These are phyloP conservation scores for Periconia sp. DNA, from an alignment of 2,329 filamentous ascomycete species.

Conservation along the genomic window DNA sequence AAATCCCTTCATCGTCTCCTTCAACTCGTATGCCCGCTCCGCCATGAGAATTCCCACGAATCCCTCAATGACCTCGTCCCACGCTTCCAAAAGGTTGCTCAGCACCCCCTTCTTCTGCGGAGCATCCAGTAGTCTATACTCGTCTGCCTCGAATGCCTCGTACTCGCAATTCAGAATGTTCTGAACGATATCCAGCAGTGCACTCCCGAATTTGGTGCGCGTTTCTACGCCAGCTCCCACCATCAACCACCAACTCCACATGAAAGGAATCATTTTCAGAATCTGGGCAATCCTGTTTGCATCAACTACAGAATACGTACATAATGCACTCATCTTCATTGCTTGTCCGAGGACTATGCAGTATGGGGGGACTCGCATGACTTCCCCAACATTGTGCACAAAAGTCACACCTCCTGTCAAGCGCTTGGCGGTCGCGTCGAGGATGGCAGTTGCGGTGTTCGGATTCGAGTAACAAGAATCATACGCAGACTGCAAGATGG, in stretches of 20 bases:
- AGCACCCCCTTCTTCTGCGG: conserved; percentile 6
- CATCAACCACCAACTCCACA: conserved; percentile 17
- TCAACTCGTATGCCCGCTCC: conserved; percentile 4
- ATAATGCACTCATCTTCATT: conserved; percentile 10
- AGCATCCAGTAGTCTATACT: neutral
- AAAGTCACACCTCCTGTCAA: conserved; percentile 20
- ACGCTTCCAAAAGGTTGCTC: conserved; percentile 5
- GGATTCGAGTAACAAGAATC: neutral
- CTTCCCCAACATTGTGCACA: conserved; percentile 15
- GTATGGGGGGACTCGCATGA: conserved; percentile 18
- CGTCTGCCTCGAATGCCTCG: conserved; percentile 1
- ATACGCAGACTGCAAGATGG: conserved; percentile 12
- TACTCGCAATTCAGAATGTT: conserved; percentile 13
- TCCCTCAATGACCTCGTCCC: conserved; percentile 17
- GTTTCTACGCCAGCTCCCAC: conserved; percentile 12
- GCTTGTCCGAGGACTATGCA: conserved; percentile 14
- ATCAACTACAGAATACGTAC: conserved; percentile 9
- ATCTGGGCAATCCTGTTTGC: conserved; percentile 8
- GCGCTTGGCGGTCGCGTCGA: neutral
- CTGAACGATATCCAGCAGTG: conserved; percentile 6
- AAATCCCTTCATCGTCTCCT: conserved; percentile 10
- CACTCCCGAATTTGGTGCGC: conserved; percentile 7
- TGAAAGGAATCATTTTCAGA: conserved; percentile 11
- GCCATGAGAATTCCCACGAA: conserved; percentile 8
- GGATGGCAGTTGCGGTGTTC: neutral